Evolutionary conservation across 2,329 filamentous ascomycete genomes (phyloP).

Genomic region (Stagonosporopsis vannaccii): DNA sequence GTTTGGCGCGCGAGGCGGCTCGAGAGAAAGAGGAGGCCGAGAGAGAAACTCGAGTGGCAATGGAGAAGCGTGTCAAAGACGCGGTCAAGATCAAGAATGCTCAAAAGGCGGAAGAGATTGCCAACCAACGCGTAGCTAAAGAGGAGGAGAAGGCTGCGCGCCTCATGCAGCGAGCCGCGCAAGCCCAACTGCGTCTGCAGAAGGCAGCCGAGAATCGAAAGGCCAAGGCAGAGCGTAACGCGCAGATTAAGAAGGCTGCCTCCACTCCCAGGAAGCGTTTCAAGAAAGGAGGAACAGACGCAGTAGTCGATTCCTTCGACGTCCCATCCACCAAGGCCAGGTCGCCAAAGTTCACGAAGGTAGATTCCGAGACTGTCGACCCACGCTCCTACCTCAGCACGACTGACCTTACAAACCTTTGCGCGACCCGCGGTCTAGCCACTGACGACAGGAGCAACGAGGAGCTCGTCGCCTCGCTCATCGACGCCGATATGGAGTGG

Average conservation of each 20-base stretch:
- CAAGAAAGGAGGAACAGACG: not conserved
- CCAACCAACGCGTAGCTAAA: slow-evolving; percentile 22
- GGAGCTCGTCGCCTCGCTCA: slow-evolving; percentile 30
- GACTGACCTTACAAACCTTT: slow-evolving; percentile 32
- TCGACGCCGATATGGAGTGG: slow-evolving; percentile 33
- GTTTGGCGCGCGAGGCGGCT: slow-evolving; percentile 25
- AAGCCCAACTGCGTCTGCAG: slow-evolving; percentile 27
- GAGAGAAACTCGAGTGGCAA: slow-evolving; percentile 20
- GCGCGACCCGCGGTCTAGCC: slow-evolving; percentile 27
- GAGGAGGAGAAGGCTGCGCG: slow-evolving; percentile 29
- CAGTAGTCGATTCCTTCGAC: not conserved
- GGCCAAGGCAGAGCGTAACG: slow-evolving; percentile 24
- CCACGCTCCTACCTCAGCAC: slow-evolving; percentile 35
- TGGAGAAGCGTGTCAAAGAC: slow-evolving; percentile 29
- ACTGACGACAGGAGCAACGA: slow-evolving; percentile 21
- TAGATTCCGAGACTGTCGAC: slow-evolving; percentile 28
- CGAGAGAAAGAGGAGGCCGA: slow-evolving; percentile 32
- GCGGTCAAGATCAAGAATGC: slow-evolving; percentile 27
- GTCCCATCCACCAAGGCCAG: not conserved
- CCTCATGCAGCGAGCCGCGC: slow-evolving; percentile 32
- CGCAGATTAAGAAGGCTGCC: slow-evolving; percentile 25
- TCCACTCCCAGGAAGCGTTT: slow-evolving; percentile 3
- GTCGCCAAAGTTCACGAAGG: slow-evolving; percentile 10
- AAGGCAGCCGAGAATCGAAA: slow-evolving; percentile 25
- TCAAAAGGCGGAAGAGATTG: slow-evolving; percentile 34